phyloP scores from a whole-genome alignment of 2,329 filamentous ascomycete genomes.

The Neurospora sp. region DNA sequence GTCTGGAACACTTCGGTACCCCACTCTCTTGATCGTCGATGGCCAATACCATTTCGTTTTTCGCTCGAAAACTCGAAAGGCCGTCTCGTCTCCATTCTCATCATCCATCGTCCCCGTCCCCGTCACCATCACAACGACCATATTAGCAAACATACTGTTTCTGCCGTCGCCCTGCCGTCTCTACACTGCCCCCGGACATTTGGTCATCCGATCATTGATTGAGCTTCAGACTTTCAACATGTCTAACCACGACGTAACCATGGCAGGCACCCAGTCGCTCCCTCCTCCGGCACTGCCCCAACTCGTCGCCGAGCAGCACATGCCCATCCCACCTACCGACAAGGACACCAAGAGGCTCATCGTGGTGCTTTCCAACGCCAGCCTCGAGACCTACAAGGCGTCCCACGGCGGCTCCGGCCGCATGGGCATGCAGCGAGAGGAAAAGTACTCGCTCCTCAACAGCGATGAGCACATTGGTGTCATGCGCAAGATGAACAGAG shows the following conservation, averaged over 20 bases:
- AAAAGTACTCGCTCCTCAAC: conserved; percentile 96
- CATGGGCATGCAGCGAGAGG: conserved; percentile 61
- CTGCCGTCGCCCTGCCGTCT: not conserved
- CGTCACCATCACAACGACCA: not conserved
- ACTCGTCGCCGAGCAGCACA: conserved; percentile 85
- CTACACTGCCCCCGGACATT: not conserved
- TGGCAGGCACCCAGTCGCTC: conserved; percentile 81
- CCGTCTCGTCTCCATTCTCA: not conserved
- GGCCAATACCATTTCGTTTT: not conserved
- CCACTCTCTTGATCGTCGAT: not conserved
- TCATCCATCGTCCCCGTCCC: not conserved
- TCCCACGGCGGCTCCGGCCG: conserved; percentile 59
- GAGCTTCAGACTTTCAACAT: not conserved
- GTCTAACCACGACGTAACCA: conserved; percentile 13
- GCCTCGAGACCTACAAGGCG: conserved; percentile 93
- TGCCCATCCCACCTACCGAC: conserved; percentile 72
- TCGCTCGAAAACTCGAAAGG: not conserved
- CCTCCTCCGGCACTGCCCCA: conserved; percentile 85
- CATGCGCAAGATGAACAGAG: conserved; percentile 98
- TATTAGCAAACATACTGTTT: not conserved
- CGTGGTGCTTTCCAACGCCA: conserved; percentile 93
- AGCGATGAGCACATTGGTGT: conserved; percentile 98
- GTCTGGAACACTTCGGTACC: not conserved
- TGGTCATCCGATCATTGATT: not conserved
- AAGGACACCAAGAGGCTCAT: conserved; percentile 88